phyloP scores from a whole-genome alignment of 257 asterid genomes.

The Solanum pinnatisectum region DNA sequence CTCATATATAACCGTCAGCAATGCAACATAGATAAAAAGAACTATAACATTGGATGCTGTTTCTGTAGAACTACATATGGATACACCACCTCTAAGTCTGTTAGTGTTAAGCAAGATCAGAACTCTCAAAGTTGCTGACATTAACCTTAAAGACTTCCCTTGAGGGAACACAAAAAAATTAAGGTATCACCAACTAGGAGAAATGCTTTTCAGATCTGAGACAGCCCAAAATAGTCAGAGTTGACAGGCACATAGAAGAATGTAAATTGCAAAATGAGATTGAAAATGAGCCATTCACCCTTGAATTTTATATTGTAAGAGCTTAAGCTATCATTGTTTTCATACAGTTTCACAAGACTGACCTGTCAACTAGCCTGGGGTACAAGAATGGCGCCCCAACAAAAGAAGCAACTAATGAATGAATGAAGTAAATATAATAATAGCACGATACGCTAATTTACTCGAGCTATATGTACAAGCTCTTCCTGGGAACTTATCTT shows the following conservation, averaged over 20 bases:
- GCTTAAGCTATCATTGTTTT: background rate
- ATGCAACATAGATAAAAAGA: background rate
- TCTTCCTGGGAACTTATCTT: background rate
- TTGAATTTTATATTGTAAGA: background rate
- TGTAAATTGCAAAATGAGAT: background rate
- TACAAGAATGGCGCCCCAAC: background rate
- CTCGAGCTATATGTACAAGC: conserved; percentile 3
- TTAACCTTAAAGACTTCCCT: background rate
- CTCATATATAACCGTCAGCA: background rate
- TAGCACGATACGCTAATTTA: background rate
- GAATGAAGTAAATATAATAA: background rate
- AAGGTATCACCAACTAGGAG: background rate
- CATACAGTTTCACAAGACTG: background rate
- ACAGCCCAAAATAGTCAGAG: background rate
- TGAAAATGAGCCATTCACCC: background rate
- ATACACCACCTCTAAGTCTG: background rate
- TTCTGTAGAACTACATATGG: background rate
- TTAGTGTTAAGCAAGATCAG: background rate
- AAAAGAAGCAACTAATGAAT: background rate
- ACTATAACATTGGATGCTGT: background rate
- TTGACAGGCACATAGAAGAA: background rate
- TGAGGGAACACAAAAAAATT: background rate
- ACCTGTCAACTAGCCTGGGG: background rate
- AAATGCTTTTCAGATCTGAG: background rate
- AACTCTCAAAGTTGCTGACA: background rate